Percentiles rank a stretch among this genome's conserved stretches.
Conservation (phyloP, 305 asterid species). For the Plantago lanceolata region DNA sequence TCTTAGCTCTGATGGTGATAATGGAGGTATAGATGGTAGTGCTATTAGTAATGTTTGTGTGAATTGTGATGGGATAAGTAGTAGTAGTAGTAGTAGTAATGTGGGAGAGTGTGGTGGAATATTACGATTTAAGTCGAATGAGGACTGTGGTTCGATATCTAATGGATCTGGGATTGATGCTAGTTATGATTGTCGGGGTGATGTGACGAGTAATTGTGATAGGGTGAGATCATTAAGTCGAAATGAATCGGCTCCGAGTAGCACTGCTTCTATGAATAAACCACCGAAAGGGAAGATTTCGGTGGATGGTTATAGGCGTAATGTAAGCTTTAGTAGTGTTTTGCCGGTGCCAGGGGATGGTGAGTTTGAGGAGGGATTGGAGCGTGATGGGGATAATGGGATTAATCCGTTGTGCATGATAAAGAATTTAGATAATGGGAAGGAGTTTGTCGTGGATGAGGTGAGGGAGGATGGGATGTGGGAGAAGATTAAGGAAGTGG, state of each 20-base stretch:
- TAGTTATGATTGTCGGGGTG: constrained; percentile 30
- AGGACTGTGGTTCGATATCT: constrained; percentile 35
- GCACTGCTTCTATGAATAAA: constrained; percentile 46
- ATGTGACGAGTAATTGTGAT: constrained; percentile 23
- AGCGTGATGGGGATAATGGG: constrained; percentile 29
- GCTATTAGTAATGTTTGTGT: constrained; percentile 12
- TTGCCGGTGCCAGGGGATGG: constrained; percentile 28
- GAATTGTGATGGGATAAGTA: background rate
- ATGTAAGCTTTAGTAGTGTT: constrained; percentile 34
- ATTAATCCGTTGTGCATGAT: constrained; percentile 55
- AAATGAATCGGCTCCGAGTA: constrained; percentile 36
- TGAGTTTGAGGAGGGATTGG: constrained; percentile 26
- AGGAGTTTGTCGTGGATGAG: constrained; percentile 94
- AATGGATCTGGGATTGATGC: constrained; percentile 31
- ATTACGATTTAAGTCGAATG: constrained; percentile 57
- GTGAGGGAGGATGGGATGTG: constrained; percentile 89
- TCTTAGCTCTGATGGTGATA: constrained; percentile 1
- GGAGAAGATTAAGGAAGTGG: constrained; percentile 87
- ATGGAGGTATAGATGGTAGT: background rate
- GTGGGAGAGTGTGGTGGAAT: constrained; percentile 30
- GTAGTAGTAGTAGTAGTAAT: constrained; percentile 18
- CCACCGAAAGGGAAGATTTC: constrained; percentile 64
- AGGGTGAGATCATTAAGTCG: constrained; percentile 35
- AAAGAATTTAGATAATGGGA: constrained; percentile 89
- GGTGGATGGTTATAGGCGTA: constrained; percentile 26